Base-by-base conservation (phyloP, 2,329 filamentous ascomycete species). In the Aaosphaeria pasadenensis region DNA sequence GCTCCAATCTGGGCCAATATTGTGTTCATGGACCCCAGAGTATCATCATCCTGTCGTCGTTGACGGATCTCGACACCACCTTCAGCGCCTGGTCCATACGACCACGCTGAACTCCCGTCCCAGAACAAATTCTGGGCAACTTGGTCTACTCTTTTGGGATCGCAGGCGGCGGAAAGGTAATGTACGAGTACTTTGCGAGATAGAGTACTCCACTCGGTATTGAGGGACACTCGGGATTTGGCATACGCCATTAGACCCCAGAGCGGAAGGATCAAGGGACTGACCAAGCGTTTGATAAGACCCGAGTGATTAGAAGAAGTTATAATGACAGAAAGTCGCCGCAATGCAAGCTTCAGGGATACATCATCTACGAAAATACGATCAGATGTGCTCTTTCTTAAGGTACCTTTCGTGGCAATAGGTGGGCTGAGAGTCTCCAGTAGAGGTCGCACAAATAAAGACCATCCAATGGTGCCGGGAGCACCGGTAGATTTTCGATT, bases 21-120 rank as follows among this genome's bases (percentile, higher is more conserved):
- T 6, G 46, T 50, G 3, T 52, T 48, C 46, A 67, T 55, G 80
- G 95, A 74, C 87, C 92, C 69, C 88, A 95, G 83, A 89, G 90
- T 70, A 86, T 89, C 70, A 86, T 86, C 69, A 83, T 94, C 76
- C 85, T 95, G 80, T 87, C 91, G 81, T 81, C 61, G 50, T 49
- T 55, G 53, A 6, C 74, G 74, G 11, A 84, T 75, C 39, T 84
- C 77, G 13, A 89, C 72, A 0, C 73, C 74, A 4, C 77, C 77
- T 30, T 77, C 66, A 0, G 65, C 61, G 0, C 68, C 71, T 1
- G 70, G 60, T 2, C 71, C 74, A 55, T 80, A 88, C 9, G 61
- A 64, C 86, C 86, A 89, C 17, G 60, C 53, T 0, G 56, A 46
- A 5, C 66, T 68, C 1, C 85, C 85, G 44, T 74, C 72, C 58